Conservation (phyloP, 495 filamentous ascomycete species). For the Arthonia radiata region DNA sequence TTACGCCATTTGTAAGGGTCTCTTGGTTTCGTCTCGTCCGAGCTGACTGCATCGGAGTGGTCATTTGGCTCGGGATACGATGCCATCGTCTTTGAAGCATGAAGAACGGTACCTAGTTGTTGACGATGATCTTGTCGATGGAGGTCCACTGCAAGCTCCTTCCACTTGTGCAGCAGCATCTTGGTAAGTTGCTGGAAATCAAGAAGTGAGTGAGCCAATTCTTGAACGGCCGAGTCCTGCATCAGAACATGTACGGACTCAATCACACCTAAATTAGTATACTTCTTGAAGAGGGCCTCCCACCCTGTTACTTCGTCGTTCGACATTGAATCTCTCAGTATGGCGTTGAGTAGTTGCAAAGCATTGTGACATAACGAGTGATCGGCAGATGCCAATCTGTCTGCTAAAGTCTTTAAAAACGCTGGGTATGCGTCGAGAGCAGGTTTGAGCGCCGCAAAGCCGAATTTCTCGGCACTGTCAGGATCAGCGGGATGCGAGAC, state of each 20-base stretch:
- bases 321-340: conserved; percentile 84
- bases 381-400: conserved; percentile 70
- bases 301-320: conserved; percentile 57
- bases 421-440: conserved; percentile 75
- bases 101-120: conserved; percentile 58
- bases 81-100: conserved; percentile 52
- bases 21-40: conserved; percentile 21
- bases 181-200: conserved; percentile 91
- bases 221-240: conserved; percentile 83
- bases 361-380: conserved; percentile 93
- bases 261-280: conserved; percentile 86
- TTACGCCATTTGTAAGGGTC: conserved; percentile 78
- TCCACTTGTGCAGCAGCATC: conserved; percentile 73
- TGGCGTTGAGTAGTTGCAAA: conserved; percentile 76
- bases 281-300: conserved; percentile 78
- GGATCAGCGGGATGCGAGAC: conserved; percentile 63
- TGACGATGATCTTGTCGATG: conserved; percentile 74
- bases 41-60: conserved; percentile 10
- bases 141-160: conserved; percentile 57
- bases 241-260: conserved; percentile 73
- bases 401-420: conserved; percentile 84
- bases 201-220: conserved; percentile 73
- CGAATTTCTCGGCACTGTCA: conserved; percentile 26
- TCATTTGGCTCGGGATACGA: conserved; percentile 12
- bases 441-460: conserved; percentile 76